phyloP scores from a whole-genome alignment of 345 rosid species.

The Triadica sebifera region DNA sequence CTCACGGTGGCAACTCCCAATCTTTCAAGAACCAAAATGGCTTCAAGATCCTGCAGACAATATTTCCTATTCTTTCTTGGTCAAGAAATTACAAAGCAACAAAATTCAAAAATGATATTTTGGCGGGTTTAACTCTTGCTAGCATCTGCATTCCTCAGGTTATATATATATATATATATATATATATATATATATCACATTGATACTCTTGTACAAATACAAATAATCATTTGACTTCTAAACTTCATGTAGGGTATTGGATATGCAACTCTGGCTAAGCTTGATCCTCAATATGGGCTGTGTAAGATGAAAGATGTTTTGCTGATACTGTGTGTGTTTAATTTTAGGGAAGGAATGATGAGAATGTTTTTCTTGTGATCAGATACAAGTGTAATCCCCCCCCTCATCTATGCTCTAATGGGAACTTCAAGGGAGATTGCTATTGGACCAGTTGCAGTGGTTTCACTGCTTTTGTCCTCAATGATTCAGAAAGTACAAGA shows the following conservation, averaged over 20 bases:
- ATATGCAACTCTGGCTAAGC: slow-evolving; percentile 88
- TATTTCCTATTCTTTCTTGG: slow-evolving; percentile 78
- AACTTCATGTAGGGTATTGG: slow-evolving; percentile 66
- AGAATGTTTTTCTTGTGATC: background rate
- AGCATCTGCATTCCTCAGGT: slow-evolving; percentile 99
- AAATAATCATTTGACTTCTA: too few species aligned
- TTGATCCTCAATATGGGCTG: slow-evolving; percentile 91
- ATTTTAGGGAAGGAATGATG: background rate
- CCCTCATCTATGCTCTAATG: slow-evolving; percentile 80
- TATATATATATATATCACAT: too few species aligned
- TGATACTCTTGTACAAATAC: too few species aligned
- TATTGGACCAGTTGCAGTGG: slow-evolving; percentile 91
- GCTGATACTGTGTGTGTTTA: background rate
- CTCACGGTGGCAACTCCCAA: slow-evolving; percentile 31
- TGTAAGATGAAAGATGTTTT: slow-evolving; percentile 44
- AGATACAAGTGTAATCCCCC: slow-evolving; percentile 90
- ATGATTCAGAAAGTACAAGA: slow-evolving; percentile 62
- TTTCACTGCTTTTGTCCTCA: slow-evolving; percentile 77
- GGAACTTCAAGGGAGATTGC: slow-evolving; percentile 94
- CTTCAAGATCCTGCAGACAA: slow-evolving; percentile 33
- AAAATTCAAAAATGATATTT: slow-evolving; percentile 66
- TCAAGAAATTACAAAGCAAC: slow-evolving; percentile 46
- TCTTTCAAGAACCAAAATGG: slow-evolving; percentile 37
- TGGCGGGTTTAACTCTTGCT: slow-evolving; percentile 92
- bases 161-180: background rate